These are phyloP conservation scores for Rhizopus delemar DNA, from an alignment of 371 early-diverging fungal species.

Conservation along the genomic window DNA sequence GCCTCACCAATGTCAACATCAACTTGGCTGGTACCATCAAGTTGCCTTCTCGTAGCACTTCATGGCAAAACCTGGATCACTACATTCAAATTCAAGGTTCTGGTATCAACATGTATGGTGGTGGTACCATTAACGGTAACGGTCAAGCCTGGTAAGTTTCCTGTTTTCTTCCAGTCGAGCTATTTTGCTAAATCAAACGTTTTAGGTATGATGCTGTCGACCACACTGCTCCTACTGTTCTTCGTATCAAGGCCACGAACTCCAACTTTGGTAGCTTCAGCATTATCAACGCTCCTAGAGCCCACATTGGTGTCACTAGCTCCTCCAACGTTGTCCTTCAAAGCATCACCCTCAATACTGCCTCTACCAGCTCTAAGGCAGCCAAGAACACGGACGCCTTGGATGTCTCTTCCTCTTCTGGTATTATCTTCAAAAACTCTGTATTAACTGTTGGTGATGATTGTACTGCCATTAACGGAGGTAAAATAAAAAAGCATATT, in stretches of 20 bases:
- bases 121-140: conserved; percentile 27
- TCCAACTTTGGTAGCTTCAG: conserved; percentile 34
- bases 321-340: conserved; percentile 27
- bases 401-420: conserved; percentile 30
- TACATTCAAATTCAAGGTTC: conserved; percentile 31
- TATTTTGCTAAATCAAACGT: background rate
- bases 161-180: too few relatives aligned
- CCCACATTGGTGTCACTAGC: conserved; percentile 32
- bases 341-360: conserved; percentile 23
- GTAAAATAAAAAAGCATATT: too few relatives aligned
- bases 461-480: conserved; percentile 34
- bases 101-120: conserved; percentile 27
- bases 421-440: conserved; percentile 24
- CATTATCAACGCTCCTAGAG: conserved; percentile 32
- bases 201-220: conserved; percentile 31
- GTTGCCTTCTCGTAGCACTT: conserved; percentile 23
- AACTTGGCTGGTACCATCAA: conserved; percentile 34
- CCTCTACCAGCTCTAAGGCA: conserved; percentile 21
- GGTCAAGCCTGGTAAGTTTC: conserved; percentile 34
- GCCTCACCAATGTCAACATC: conserved; percentile 30
- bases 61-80: conserved; percentile 19
- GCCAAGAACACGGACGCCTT: conserved; percentile 39
- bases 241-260: conserved; percentile 29
- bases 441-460: conserved; percentile 35
- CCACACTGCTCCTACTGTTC: conserved; percentile 34